These are phyloP conservation scores for Xylaria polymorpha DNA, from an alignment of 2,329 filamentous ascomycete species.

Conservation along the genomic window DNA sequence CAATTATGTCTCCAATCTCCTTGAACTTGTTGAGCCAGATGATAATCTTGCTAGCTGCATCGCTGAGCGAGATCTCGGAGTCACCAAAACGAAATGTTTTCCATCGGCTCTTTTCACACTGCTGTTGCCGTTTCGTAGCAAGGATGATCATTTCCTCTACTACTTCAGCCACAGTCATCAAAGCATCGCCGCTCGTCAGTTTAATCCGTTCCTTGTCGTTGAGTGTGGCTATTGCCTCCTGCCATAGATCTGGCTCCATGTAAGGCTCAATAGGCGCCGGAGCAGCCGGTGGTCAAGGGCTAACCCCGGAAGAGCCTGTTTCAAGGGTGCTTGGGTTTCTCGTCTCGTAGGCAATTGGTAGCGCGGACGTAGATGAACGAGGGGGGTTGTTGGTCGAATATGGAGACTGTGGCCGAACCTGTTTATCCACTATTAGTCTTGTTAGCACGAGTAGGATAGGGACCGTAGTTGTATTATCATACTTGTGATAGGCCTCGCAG, in stretches of 20 bases:
- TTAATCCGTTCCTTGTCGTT: slow-evolving; percentile 7
- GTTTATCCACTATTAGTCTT: too few species aligned
- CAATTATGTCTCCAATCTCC: slow-evolving; percentile 27
- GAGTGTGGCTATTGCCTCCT: slow-evolving; percentile 19
- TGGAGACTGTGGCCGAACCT: too few species aligned
- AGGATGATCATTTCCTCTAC: slow-evolving; percentile 17
- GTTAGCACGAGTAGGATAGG: too few species aligned
- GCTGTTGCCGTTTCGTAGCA: slow-evolving; percentile 6
- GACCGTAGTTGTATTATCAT: too few species aligned
- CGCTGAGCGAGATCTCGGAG: background rate
- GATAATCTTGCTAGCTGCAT: slow-evolving; percentile 22
- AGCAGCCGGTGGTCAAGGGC: too few species aligned
- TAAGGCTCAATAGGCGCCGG: background rate
- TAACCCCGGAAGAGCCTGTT: too few species aligned
- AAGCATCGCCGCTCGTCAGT: too few species aligned
- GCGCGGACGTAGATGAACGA: too few species aligned
- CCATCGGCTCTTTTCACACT: slow-evolving; percentile 12
- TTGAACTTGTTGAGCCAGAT: slow-evolving; percentile 33
- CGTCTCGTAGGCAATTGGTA: too few species aligned
- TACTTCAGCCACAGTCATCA: background rate
- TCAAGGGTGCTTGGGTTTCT: too few species aligned
- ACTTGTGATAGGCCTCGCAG: too few species aligned
- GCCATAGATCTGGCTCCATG: slow-evolving; percentile 18
- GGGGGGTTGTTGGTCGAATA: too few species aligned
- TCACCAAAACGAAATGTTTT: background rate